These are phyloP conservation scores for Coix lacrymajobi DNA, from an alignment of 176 grass and related monocot genomes.

Conservation along the genomic window DNA sequence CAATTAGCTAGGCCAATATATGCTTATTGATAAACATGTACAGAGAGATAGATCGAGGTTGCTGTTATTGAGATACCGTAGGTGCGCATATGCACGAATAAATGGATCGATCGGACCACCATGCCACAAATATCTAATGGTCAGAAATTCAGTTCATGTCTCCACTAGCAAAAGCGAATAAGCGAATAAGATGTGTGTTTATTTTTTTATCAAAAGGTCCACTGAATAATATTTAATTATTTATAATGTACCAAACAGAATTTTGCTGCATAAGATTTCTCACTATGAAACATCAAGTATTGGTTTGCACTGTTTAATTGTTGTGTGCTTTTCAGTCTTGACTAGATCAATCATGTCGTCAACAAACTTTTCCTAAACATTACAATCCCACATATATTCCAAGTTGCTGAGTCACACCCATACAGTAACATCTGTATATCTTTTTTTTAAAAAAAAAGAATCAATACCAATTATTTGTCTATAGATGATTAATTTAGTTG, in stretches of 20 bases:
- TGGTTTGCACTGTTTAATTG: neutral
- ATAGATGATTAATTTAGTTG: neutral
- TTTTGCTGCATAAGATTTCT: neutral
- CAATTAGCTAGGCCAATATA: neutral
- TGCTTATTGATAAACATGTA: neutral
- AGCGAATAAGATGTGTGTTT: neutral
- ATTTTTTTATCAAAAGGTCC: neutral
- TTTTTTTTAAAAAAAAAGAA: too few species aligned
- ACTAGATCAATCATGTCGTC: neutral
- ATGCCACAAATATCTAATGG: conserved; percentile 6
- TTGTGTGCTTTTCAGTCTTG: neutral
- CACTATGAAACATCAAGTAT: neutral
- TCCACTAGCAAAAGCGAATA: neutral
- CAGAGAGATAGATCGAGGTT: neutral
- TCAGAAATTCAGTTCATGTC: neutral
- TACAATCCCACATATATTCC: too few species aligned
- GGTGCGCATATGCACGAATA: neutral
- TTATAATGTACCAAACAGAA: neutral
- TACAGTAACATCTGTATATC: neutral
- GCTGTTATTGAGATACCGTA: neutral
- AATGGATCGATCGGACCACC: neutral
- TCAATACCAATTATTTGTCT: neutral
- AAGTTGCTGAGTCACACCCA: neutral
- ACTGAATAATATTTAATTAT: neutral
- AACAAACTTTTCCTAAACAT: neutral